These are phyloP conservation scores for Fusarium falciforme DNA, from an alignment of 2,329 filamentous ascomycete genomes.

Conservation along the genomic window DNA sequence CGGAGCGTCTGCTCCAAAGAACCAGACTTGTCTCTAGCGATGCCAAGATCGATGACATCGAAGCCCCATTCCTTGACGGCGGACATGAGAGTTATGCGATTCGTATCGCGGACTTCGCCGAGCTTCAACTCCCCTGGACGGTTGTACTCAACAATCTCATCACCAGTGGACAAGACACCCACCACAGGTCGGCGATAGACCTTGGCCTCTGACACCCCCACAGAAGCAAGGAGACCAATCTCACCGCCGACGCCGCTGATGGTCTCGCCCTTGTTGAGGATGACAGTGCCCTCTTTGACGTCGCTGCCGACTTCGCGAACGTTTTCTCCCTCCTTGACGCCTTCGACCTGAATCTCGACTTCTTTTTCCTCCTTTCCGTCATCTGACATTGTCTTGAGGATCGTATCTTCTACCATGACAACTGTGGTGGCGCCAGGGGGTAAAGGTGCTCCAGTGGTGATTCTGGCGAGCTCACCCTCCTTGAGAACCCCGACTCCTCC, in stretches of 20 bases:
- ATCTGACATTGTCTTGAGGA: constrained; percentile 78
- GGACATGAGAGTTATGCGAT: constrained; percentile 86
- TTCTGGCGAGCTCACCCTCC: constrained; percentile 83
- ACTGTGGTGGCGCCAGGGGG: constrained; percentile 91
- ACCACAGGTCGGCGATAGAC: constrained; percentile 83
- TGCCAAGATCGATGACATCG: constrained; percentile 84
- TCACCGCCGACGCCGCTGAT: constrained; percentile 91
- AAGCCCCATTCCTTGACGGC: constrained; percentile 81
- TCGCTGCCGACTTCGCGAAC: constrained; percentile 93
- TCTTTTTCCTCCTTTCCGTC: constrained; percentile 88
- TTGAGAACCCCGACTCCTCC: constrained; percentile 73
- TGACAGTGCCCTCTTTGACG: constrained; percentile 73
- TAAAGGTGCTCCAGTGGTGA: constrained; percentile 93
- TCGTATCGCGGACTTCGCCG: constrained; percentile 94
- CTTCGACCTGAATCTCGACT: constrained; percentile 85
- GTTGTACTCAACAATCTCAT: constrained; percentile 87
- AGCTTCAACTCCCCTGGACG: constrained; percentile 70
- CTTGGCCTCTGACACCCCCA: constrained; percentile 77
- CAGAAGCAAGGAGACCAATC: constrained; percentile 87
- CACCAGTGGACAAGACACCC: constrained; percentile 91
- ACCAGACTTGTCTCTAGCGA: constrained; percentile 79
- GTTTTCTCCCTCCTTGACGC: constrained; percentile 83
- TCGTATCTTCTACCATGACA: constrained; percentile 92
- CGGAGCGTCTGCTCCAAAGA: constrained; percentile 83
- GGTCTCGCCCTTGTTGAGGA: constrained; percentile 82